Base-by-base conservation (phyloP, 768 basidiomycete species). In the Boletus tomentosulus region DNA sequence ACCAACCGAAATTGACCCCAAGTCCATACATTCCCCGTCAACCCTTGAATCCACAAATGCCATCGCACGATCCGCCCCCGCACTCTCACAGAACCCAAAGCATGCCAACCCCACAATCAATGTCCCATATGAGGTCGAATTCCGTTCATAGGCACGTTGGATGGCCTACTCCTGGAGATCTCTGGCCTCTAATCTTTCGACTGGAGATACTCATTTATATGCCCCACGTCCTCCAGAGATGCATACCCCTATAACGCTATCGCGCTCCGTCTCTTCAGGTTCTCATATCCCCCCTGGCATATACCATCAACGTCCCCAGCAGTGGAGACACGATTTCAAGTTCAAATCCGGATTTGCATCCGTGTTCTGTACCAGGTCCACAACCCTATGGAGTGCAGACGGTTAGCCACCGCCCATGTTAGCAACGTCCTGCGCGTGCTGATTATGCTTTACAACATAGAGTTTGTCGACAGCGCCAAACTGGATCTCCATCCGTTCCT, bases 11-110 rank as follows among this genome's bases (percentile, higher is more conserved):
- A 55, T 57, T 60, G 24, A 58, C 52, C 12, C 68, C 69, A 3
- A 70, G 69, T 24, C 69, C 69, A 12, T 69, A 69, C 56, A 56
- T 69, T 51, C 64, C 69, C 12, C 59, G 12, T 43, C 67, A 71
- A 19, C 53, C 54, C 16, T 5, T 55, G 11, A 15, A 52, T 38
- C 34, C 56, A 1, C 58, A 62, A 31, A 51, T 35, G n/a, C 55
- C 45, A 41, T 38, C 51, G 24, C 57, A 53, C 44, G 53, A 55
- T 43, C 66, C 54, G 13, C 45, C 45, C 5, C 50, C 39, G 5
- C 49, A 48, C 10, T 31, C 19, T 30, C 58, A 37, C 33, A 58
- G 55, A 47, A 15, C 46, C 7, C 50, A 57, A n/a, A 58, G 43
- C 25, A 37, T 46, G 22, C 35, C 55, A 1, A 46, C 38, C 22